Evolutionary conservation across 2,329 filamentous ascomycete genomes (phyloP), one percentile per base, ranked within the genome.

Genomic region (Paramyrothecium sp.): DNA sequence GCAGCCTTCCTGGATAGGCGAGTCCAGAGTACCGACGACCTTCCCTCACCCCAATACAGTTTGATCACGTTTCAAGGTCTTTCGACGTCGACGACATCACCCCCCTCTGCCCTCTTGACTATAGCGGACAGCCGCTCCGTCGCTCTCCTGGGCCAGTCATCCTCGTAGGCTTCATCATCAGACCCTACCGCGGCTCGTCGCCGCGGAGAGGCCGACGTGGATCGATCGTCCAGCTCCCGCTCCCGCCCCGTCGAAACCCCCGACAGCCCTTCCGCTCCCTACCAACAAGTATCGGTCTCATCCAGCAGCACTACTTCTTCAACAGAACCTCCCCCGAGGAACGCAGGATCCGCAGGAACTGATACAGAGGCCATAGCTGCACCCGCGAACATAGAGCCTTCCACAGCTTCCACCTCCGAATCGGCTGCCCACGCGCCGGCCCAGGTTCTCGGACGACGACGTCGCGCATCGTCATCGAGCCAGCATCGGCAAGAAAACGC

Each of bases 221-320:
- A 77, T 67, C 67, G 64, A 67, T 65, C 69, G 64, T 70, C 67
- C 63, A 63, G 66, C 64, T 60, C 71, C 62, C 68, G 64, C 65
- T 70, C 68, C 65, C 67, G 62, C 64, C 66, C 68, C 69, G 64
- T 67, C 57, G 61, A 67, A 65, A 63, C 81, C 79, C 77, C 88
- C 85, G 88, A 87, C 86, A 75, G 82, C 80, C 83, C 84, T 81
- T 74, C 81, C 77, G 80, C 77, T 72, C 80, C 83, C 80, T 81
- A 76, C 65, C 73, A 76, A 74, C 73, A 78, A 67, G 72, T 76
- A 69, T 73, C 74, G 73, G 69, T 81, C 74, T 70, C 78, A 68
- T 16, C 38, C 38, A 44, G n/a, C 38, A 78, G 73, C 77, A 75
- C 75, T 66, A 71, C 71, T 63, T 61, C 73, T 73, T 78, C 79